phyloP scores from a whole-genome alignment of 2,329 filamentous ascomycete genomes.

The Penicillium sp. region DNA sequence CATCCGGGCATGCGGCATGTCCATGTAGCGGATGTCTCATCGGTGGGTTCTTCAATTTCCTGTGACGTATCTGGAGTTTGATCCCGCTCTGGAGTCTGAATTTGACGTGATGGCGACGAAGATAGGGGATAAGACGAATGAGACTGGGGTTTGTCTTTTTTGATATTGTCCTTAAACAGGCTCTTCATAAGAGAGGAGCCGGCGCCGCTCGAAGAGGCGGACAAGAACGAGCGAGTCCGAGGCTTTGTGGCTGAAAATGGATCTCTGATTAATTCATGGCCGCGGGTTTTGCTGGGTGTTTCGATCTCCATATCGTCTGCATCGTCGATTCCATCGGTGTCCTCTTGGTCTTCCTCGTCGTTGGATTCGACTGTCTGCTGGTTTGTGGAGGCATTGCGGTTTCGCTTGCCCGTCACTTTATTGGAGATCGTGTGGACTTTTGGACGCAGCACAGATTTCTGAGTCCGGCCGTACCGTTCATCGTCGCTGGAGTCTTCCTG shows the following conservation, averaged over 20 bases:
- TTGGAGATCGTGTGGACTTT: slow-evolving; percentile 39
- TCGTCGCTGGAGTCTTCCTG: slow-evolving; percentile 35
- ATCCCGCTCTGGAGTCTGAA: slow-evolving; percentile 3
- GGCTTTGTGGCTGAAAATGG: slow-evolving; percentile 19
- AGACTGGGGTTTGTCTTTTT: slow-evolving; percentile 5
- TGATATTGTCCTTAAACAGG: slow-evolving; percentile 15
- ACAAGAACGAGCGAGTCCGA: slow-evolving; percentile 12
- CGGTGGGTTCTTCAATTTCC: background rate
- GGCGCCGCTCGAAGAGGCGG: slow-evolving; percentile 7
- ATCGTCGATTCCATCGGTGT: slow-evolving; percentile 15
- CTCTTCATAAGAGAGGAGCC: slow-evolving; percentile 20
- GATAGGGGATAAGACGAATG: background rate
- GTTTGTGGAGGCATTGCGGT: slow-evolving; percentile 29
- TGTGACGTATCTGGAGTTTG: background rate
- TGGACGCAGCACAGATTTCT: slow-evolving; percentile 47
- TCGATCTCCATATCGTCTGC: slow-evolving; percentile 16
- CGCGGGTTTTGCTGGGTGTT: slow-evolving; percentile 24
- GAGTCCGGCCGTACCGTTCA: slow-evolving; percentile 33
- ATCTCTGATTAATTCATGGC: slow-evolving; percentile 24
- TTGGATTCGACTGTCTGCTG: slow-evolving; percentile 25
- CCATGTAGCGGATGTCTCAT: slow-evolving; percentile 15
- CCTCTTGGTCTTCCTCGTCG: slow-evolving; percentile 26
- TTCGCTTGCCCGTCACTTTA: slow-evolving; percentile 43
- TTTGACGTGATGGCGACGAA: background rate
- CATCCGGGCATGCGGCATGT: slow-evolving; percentile 23